Base-by-base conservation (phyloP, 805 yeast species). In the Hanseniaspora lachancei region DNA sequence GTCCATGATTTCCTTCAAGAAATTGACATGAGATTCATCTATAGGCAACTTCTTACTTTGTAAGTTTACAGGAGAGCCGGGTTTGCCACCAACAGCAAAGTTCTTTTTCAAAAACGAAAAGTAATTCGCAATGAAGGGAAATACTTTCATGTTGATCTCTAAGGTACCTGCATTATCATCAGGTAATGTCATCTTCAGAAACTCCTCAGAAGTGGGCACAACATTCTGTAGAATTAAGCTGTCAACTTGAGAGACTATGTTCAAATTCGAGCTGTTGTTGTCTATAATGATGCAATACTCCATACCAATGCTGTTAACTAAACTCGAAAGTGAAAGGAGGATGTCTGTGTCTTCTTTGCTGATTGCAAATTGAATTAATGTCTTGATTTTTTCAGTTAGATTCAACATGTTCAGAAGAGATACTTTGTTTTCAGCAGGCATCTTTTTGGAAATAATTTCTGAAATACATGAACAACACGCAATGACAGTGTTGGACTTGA, bases 41-140 rank as follows among this genome's bases (percentile, higher is more conserved):
- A 68, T 61, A 56, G 68, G 69, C 59, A 60, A 65, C 58, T 63
- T 64, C 52, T 66, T 68, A 12, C 70, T 67, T 40, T 70, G 64
- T 43, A 70, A 58, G 8, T 71, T 63, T 27, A 70, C 67, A 38
- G 74, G 73, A 32, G 71, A 66, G 43, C 66, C 73, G 51, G 68
- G 72, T 61, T 68, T 73, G 32, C 71, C 70, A 42, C 71, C 71
- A 23, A 66, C 21, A 20, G 71, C 70, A 62, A 65, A 67, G 60
- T 64, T 72, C 64, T 80, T 87, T 70, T 80, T 86, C 60, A 89
- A 70, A 46, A 83, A 76, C 12, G 86, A 70, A 58, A 93, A 72
- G 65, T 82, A 89, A 53, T 81, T 85, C 40, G 86, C 79, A 47
- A 93, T 72, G 62, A 88, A 85, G 9, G 93, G 84, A 64, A 91